phyloP scores from a whole-genome alignment of 495 filamentous ascomycete species.

The Podospora conica region DNA sequence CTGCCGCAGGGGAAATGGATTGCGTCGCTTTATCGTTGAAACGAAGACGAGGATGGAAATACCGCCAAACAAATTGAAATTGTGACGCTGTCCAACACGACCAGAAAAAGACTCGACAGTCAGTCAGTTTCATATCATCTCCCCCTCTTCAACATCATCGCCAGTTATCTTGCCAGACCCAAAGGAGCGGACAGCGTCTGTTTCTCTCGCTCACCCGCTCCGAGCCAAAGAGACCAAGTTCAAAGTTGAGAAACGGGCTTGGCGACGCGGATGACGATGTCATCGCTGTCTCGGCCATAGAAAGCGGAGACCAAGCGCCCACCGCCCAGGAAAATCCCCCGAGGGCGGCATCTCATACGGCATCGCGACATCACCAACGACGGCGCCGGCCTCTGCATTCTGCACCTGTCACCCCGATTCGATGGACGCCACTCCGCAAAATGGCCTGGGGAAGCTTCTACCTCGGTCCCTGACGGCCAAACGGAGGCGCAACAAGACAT shows the following conservation, averaged over 20 bases:
- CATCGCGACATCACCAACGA: not conserved
- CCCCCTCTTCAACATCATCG: not conserved
- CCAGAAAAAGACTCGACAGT: not conserved
- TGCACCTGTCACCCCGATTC: not conserved
- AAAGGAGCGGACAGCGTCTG: too few relatives aligned
- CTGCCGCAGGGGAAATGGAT: not conserved
- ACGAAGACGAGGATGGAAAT: not conserved
- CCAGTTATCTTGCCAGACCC: not conserved
- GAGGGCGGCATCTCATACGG: not conserved
- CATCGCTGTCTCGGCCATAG: slow-evolving; percentile 5
- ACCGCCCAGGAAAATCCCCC: not conserved
- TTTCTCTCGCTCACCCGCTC: not conserved
- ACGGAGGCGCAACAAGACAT: slow-evolving; percentile 36
- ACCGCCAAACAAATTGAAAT: not conserved
- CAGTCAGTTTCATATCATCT: not conserved
- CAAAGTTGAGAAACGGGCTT: not conserved
- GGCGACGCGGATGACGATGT: slow-evolving; percentile 14
- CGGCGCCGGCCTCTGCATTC: not conserved
- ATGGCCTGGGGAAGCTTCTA: slow-evolving; percentile 43
- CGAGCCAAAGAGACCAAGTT: not conserved
- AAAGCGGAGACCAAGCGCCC: not conserved
- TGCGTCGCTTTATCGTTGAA: not conserved
- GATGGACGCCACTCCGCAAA: slow-evolving; percentile 29
- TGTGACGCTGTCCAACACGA: not conserved
- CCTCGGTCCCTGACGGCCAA: slow-evolving; percentile 40